Base-by-base conservation (phyloP, 352 stramenopile genomes). In the Pythium phragmitis region DNA sequence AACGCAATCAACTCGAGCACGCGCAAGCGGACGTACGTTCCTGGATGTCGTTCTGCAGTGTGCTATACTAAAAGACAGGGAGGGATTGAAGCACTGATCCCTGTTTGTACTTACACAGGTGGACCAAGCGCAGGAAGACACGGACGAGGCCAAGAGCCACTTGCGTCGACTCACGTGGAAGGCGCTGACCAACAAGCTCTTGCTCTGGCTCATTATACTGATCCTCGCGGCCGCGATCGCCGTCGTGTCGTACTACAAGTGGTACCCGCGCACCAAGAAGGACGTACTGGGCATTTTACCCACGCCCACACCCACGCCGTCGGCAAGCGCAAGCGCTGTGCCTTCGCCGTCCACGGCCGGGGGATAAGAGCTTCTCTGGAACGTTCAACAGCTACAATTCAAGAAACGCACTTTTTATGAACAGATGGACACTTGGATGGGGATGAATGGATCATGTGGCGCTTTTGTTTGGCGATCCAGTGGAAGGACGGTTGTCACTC, bases 191-290 rank as follows among this genome's bases (percentile, higher is more conserved):
- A 90, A 79, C 72, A 85, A 83, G 61, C 33, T 92, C 37, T 41
- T 83, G 28, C 54, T 90, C 59, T 33, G 80, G 30, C 52, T 92
- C 28, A 60, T 92, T 21, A 92, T 92, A 26, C 57, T 92, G 17
- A 77, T 67, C 14, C 72, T 92, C 21, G 65, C 60, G 2, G 64
- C 74, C 19, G 80, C 83, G 28, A 89, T 92, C 48, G 69, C 61
- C 11, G 48, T 88, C 30, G 79, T 92, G 6, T 85, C 83, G 45
- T 89, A 90, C 61, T 89, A 86, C 75, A 88, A 85, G 51, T 92
- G 83, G 83, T 92, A 89, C 56, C 83, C 83, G 19, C 73, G 74
- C 50, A 75, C 79, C 65, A 80, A 88, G 68, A 91, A 87, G 67
- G 82, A 91, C 58, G 70, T 81, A 30, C n/a, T 89, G 46, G 79